Evolutionary conservation across 257 asterid species (phyloP).

Genomic region (Verbascum thapsus): DNA sequence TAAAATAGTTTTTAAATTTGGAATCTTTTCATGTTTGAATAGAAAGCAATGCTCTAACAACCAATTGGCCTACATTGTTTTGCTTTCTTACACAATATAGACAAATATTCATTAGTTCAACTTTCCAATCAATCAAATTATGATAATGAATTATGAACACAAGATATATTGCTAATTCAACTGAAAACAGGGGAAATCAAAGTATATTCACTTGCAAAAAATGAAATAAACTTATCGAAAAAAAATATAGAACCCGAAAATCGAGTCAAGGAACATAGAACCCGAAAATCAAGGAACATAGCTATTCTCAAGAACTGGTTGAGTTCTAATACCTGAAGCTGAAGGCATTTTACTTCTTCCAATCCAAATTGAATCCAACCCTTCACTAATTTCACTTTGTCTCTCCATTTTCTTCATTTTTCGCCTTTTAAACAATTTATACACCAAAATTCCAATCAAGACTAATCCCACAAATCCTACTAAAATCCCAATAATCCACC

Average conservation of each 20-base stretch:
- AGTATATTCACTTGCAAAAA: constrained; percentile 31
- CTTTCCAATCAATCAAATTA: constrained; percentile 33
- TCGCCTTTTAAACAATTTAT: constrained; percentile 32
- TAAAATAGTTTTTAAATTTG: constrained; percentile 26
- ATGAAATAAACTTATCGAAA: constrained; percentile 12
- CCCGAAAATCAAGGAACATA: constrained; percentile 60
- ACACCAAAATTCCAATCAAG: constrained; percentile 33
- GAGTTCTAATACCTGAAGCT: constrained; percentile 80
- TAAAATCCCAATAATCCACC: constrained; percentile 68
- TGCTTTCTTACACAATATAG: constrained; percentile 27
- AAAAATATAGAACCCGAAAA: not conserved
- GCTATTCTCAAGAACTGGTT: constrained; percentile 67
- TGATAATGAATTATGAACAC: constrained; percentile 16
- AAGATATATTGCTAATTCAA: constrained; percentile 16
- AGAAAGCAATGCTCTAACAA: constrained; percentile 41
- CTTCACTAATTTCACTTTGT: constrained; percentile 63
- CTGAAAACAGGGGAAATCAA: not conserved
- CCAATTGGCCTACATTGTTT: constrained; percentile 27
- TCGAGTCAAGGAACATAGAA: too few species aligned
- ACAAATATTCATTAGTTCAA: constrained; percentile 33
- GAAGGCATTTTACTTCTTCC: constrained; percentile 80
- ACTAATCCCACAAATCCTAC: constrained; percentile 50
- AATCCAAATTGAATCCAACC: constrained; percentile 64
- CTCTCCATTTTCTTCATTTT: constrained; percentile 58
- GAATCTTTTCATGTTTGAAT: constrained; percentile 18